These are phyloP conservation scores for Malus hybrid DNA, from an alignment of 331 rosid genomes.

Conservation along the genomic window DNA sequence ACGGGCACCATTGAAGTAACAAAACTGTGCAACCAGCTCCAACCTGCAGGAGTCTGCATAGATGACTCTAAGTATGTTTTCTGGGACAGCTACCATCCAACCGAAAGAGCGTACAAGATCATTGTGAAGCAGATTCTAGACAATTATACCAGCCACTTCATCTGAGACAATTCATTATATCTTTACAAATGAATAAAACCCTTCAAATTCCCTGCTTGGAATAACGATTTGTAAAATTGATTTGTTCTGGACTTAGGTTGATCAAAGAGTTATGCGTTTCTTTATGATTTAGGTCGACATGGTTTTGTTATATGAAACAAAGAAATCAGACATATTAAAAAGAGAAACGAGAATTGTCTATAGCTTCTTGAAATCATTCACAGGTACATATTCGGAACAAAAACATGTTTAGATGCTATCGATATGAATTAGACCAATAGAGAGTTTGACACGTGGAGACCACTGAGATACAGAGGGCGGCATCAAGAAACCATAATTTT, in stretches of 20 bases:
- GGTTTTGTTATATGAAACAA: neutral
- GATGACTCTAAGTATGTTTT: too few relatives aligned
- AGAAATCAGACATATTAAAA: neutral
- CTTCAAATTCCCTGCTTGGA: neutral
- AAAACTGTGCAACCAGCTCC: too few relatives aligned
- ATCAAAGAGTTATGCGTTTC: neutral
- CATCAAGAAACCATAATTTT: too few relatives aligned
- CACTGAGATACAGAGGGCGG: too few relatives aligned
- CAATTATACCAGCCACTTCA: constrained; percentile 14
- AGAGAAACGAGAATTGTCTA: neutral
- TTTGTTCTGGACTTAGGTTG: neutral
- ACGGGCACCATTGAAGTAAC: too few relatives aligned
- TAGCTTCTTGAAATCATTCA: too few relatives aligned
- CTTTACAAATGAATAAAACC: neutral
- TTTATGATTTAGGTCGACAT: neutral
- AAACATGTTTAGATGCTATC: too few relatives aligned
- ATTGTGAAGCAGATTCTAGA: constrained; percentile 21
- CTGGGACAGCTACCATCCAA: constrained; percentile 24
- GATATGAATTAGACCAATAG: too few relatives aligned
- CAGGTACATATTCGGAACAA: too few relatives aligned
- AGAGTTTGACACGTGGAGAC: too few relatives aligned
- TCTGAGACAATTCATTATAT: neutral
- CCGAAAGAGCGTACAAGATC: constrained; percentile 26
- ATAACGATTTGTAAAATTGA: neutral
- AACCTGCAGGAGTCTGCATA: too few relatives aligned